phyloP scores from a whole-genome alignment of 106 monocot species.

The Dioscorea dumetorum region DNA sequence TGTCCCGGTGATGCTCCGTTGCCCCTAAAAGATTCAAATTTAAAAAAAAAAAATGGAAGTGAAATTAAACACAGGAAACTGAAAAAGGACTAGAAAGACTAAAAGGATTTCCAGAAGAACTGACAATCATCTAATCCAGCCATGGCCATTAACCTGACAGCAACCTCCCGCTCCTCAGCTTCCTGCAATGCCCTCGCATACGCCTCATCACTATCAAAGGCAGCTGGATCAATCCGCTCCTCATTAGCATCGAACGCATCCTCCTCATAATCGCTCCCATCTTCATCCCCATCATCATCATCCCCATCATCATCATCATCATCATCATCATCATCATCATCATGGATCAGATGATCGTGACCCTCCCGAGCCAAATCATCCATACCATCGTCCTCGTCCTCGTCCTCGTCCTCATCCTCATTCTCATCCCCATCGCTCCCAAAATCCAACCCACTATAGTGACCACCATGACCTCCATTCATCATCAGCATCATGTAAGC shows the following conservation, averaged over 20 bases:
- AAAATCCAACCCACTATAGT: slow-evolving; percentile 30
- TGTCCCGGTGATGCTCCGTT: slow-evolving; percentile 10
- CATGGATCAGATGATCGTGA: too few relatives aligned
- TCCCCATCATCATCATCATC: slow-evolving; percentile 12
- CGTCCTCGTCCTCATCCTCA: slow-evolving; percentile 23
- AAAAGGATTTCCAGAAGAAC: neutral
- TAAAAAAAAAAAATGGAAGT: neutral
- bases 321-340: slow-evolving; percentile 26
- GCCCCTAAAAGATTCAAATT: slow-evolving; percentile 9
- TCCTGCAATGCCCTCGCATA: slow-evolving; percentile 42
- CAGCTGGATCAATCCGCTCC: slow-evolving; percentile 32
- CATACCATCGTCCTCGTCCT: slow-evolving; percentile 41
- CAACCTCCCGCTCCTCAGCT: slow-evolving; percentile 24
- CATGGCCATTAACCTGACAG: slow-evolving; percentile 23
- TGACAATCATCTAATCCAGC: slow-evolving; percentile 31
- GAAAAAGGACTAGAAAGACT: neutral
- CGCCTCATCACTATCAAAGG: slow-evolving; percentile 28
- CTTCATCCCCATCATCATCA: slow-evolving; percentile 31
- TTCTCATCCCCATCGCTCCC: slow-evolving; percentile 54
- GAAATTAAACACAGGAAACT: too few relatives aligned
- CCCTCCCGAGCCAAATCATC: slow-evolving; percentile 3
- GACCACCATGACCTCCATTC: slow-evolving; percentile 32
- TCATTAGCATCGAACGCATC: slow-evolving; percentile 79
- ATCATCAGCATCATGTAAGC: slow-evolving; percentile 93
- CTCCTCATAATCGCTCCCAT: slow-evolving; percentile 52